A percentile compares a stretch with the other conserved stretches of the same genome.
phyloP scores from a whole-genome alignment of 768 basidiomycete species.

The Terana coerulea region DNA sequence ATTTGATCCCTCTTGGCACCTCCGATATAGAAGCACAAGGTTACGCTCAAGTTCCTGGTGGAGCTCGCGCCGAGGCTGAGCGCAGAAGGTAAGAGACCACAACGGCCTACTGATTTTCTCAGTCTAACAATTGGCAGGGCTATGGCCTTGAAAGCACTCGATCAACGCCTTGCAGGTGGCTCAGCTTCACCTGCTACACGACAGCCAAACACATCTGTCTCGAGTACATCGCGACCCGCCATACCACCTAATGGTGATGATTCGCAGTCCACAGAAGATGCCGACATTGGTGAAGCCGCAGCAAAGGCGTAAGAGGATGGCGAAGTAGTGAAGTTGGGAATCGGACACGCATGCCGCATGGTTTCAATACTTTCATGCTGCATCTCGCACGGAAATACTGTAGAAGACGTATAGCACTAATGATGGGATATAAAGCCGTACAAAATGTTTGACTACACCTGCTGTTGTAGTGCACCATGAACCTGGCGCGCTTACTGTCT shows the following conservation, averaged over 20 bases:
- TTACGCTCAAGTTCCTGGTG: conserved; percentile 77
- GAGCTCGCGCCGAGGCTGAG: conserved; percentile 94
- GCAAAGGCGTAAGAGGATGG: conserved; percentile 5
- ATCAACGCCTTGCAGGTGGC: conserved; percentile 80
- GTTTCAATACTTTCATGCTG: neutral
- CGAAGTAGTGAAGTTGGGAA: neutral
- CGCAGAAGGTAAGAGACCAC: conserved; percentile 69
- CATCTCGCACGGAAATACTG: conserved; percentile 1
- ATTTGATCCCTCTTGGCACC: conserved; percentile 64
- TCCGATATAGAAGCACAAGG: conserved; percentile 69
- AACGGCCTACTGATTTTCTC: neutral
- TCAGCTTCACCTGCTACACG: conserved; percentile 22
- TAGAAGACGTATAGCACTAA: conserved; percentile 1
- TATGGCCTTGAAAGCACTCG: conserved; percentile 93
- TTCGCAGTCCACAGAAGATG: neutral
- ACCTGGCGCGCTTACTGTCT: too few relatives aligned
- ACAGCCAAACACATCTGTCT: neutral
- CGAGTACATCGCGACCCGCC: neutral
- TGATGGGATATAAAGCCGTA: too few relatives aligned
- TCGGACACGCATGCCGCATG: neutral
- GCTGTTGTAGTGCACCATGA: too few relatives aligned
- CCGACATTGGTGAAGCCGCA: neutral
- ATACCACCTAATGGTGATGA: neutral
- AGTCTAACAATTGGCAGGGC: conserved; percentile 49
- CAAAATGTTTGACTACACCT: too few relatives aligned